Evolutionary conservation across 306 rosid species (phyloP), one percentile per base, ranked within the genome.

Genomic region (Nissolia schottii): DNA sequence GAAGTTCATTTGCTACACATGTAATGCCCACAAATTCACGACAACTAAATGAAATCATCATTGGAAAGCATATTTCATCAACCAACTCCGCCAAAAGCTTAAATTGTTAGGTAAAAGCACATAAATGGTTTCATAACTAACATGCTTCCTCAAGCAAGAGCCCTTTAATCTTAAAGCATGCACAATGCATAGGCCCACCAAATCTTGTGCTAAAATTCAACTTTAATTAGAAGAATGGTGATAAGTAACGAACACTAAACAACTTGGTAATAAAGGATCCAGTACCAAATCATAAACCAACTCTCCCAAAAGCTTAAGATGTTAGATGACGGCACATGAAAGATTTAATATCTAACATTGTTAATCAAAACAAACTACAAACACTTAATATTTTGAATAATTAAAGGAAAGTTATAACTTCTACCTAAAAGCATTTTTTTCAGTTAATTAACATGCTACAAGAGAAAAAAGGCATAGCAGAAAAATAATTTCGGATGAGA

Each of bases 361-460:
- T 54, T 64, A 54, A 61, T 62, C 31, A 53, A 29, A 46, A 48
- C 16, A 57, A 71, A 68, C 22, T 23, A 49, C 28, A 51, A 75
- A 51, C 31, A 54, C 53, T 40, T 23, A 50, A 43, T 5, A 46
- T 58, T 50, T 40, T 41, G 29, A 22, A 16, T 12, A 59, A 43
- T 53, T 9, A 74, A 65, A 59, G 29, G 31, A 22, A 41, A 23
- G 15, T 15, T 48, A 59, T 53, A 48, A 19, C 27, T 55, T 70
- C 25, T 29, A 35, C 28, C 2, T 22, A 38, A 22, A 19, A 74
- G 20, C 34, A 46, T 54, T 73, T 35, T n/a, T 64, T 38, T 35
- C 70, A 55, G 55, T 73, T 54, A 54, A n/a, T 27, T 65, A 71
- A 53, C 60, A 65, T 46, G 54, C 32, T 76, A 58, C 27, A 35